phyloP scores from a whole-genome alignment of 257 asterid genomes.

The Primulina huaijiensis region DNA sequence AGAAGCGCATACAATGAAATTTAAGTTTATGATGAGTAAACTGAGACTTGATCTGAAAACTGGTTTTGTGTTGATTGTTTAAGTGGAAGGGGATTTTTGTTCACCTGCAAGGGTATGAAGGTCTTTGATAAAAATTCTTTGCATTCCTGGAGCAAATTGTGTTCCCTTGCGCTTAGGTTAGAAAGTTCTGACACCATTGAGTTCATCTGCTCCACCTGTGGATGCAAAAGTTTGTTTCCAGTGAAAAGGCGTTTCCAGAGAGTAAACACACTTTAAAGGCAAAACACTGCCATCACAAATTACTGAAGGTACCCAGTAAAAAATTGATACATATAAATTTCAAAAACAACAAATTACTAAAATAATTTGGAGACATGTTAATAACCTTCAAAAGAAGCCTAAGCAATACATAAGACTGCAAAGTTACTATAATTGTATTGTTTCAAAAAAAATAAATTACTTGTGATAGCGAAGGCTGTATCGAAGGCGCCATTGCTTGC shows the following conservation, averaged over 20 bases:
- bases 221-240: conserved; percentile 8
- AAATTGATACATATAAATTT: background rate
- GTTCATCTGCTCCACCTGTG: conserved; percentile 68
- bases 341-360: background rate
- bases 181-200: conserved; percentile 51
- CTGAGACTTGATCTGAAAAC: background rate
- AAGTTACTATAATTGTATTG: background rate
- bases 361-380: background rate
- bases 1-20: background rate
- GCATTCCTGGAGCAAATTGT: conserved; percentile 52
- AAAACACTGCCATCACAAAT: background rate
- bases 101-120: conserved; percentile 63
- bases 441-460: conserved; percentile 33
- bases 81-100: background rate
- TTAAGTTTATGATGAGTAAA: too few species aligned
- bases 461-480: conserved; percentile 54
- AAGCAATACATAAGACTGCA: conserved; percentile 1
- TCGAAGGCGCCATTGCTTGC: conserved; percentile 78
- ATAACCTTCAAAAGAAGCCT: background rate
- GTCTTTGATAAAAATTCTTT: conserved; percentile 50
- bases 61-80: background rate
- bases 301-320: background rate
- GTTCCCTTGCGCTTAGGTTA: conserved; percentile 43
- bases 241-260: background rate
- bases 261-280: background rate